Base-by-base conservation (phyloP, 768 basidiomycete species). In the Mycena kentingensis region DNA sequence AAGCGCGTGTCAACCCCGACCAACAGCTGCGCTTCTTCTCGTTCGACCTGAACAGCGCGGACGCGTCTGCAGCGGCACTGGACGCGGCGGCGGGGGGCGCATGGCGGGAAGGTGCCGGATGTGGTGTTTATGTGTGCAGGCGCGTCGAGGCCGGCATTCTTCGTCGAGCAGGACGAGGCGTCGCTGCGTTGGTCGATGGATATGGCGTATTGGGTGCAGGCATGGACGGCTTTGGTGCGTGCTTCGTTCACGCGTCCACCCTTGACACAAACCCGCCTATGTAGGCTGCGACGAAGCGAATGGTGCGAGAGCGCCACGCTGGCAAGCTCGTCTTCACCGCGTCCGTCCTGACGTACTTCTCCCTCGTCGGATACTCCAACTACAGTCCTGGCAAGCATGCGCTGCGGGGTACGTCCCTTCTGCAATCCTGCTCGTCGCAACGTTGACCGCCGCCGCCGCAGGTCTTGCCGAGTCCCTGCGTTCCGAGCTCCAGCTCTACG, bases 381-480 rank as follows among this genome's bases (percentile, higher is more conserved):
- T 90, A 91, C 65, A 74, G 83, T 0, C 86, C 88, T 0, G 83
- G 81, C 12, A 90, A 90, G 63, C 82, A 83, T 58, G 89, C 89
- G 15, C 62, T 90, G 10, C 69, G 87, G 66, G 88, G 89, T 86
- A 52, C 37, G 72, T 47, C 39, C 8, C 7, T 18, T 37, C 38
- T 10, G n/a, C 15, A 26, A 41, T 31, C 8, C 19, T 15, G 21
- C 4, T 48, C 21, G 8, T n/a, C 15, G 26, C 36, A 21, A 16
- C 51, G 5, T 27, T 29, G 22, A n/a, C 21, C 28, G 34, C 21
- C 5, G 46, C 28, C 12, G 31, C 21, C 24, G 10, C 61, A 88
- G 88, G 84, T 16, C 77, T 91, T 0, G 85, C 87, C 6, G 89
- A 91, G 52, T 72, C 81, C 0, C 73, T 91, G 15, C 81, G 84